These are phyloP conservation scores for Moesziomyces antarcticus DNA, from an alignment of 1,284 basidiomycete species.

Conservation along the genomic window DNA sequence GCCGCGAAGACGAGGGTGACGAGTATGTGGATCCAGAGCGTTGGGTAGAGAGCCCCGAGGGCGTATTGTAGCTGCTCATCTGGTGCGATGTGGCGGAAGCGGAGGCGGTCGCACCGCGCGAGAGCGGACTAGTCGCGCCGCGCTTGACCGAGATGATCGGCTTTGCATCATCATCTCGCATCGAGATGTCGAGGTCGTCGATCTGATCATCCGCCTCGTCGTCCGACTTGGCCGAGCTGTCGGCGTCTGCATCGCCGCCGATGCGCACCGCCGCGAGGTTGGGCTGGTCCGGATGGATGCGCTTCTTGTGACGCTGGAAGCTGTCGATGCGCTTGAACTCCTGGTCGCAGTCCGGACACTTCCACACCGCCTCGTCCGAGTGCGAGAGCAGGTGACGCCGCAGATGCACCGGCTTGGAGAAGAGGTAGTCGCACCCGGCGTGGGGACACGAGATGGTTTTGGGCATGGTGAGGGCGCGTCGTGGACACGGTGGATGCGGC, in stretches of 20 bases:
- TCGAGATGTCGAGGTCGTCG: slow-evolving; percentile 7
- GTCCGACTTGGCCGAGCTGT: slow-evolving; percentile 14
- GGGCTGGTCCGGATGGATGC: slow-evolving; percentile 39
- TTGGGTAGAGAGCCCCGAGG: not conserved
- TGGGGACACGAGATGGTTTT: slow-evolving; percentile 47
- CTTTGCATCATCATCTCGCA: not conserved
- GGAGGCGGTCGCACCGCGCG: not conserved
- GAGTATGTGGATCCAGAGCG: not conserved
- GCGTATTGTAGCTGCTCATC: not conserved
- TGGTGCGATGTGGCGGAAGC: not conserved
- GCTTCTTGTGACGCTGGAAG: slow-evolving; percentile 51
- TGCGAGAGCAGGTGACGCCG: slow-evolving; percentile 44
- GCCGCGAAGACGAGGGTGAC: not conserved
- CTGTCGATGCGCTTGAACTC: slow-evolving; percentile 52
- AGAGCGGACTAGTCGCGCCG: too few relatives aligned
- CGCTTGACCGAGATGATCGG: not conserved
- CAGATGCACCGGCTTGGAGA: slow-evolving; percentile 46
- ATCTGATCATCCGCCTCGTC: slow-evolving; percentile 20
- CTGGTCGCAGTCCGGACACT: slow-evolving; percentile 39
- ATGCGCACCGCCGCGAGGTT: slow-evolving; percentile 31
- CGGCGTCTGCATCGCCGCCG: not conserved
- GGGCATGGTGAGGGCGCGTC: slow-evolving; percentile 18
- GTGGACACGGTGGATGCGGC: not conserved
- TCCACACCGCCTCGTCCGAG: slow-evolving; percentile 39
- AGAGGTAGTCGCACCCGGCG: slow-evolving; percentile 39